Conservation (phyloP, 2,329 filamentous ascomycete species). For the Bisporella sp. region DNA sequence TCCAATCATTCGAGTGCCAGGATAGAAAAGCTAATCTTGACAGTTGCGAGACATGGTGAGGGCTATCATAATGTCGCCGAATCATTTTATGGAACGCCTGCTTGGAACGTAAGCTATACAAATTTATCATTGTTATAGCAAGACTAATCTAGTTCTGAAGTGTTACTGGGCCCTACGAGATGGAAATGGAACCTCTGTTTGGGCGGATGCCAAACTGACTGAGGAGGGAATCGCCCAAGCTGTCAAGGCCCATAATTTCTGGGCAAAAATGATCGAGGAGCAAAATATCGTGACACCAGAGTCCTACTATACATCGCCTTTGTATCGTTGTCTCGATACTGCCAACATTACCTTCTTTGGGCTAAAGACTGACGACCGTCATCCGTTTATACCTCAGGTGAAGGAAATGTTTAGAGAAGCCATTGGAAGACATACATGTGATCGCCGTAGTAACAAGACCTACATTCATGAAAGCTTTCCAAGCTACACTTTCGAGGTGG, state of each 20-base stretch:
- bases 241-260: slow-evolving; percentile 52
- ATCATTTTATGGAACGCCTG: slow-evolving; percentile 57
- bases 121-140: background rate
- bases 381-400: slow-evolving; percentile 50
- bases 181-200: slow-evolving; percentile 54
- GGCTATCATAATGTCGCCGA: slow-evolving; percentile 59
- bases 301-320: slow-evolving; percentile 57
- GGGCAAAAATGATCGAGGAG: slow-evolving; percentile 42
- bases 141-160: slow-evolving; percentile 21
- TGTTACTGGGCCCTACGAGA: slow-evolving; percentile 61
- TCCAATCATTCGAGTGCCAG: too few relatives aligned
- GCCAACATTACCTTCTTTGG: slow-evolving; percentile 52
- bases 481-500: slow-evolving; percentile 48
- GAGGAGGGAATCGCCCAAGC: slow-evolving; percentile 50
- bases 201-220: slow-evolving; percentile 60
- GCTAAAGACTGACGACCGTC: slow-evolving; percentile 42
- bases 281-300: slow-evolving; percentile 54
- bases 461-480: slow-evolving; percentile 46
- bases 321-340: slow-evolving; percentile 57
- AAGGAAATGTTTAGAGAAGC: slow-evolving; percentile 62
- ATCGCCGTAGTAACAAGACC: slow-evolving; percentile 49
- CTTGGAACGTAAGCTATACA: slow-evolving; percentile 55
- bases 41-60: slow-evolving; percentile 61
- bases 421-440: slow-evolving; percentile 63
- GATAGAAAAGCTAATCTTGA: slow-evolving; percentile 8